Evolutionary conservation across 1,284 basidiomycete genomes (phyloP), one percentile per base, ranked within the genome.

Genomic region (Pseudozyma hubeiensis): DNA sequence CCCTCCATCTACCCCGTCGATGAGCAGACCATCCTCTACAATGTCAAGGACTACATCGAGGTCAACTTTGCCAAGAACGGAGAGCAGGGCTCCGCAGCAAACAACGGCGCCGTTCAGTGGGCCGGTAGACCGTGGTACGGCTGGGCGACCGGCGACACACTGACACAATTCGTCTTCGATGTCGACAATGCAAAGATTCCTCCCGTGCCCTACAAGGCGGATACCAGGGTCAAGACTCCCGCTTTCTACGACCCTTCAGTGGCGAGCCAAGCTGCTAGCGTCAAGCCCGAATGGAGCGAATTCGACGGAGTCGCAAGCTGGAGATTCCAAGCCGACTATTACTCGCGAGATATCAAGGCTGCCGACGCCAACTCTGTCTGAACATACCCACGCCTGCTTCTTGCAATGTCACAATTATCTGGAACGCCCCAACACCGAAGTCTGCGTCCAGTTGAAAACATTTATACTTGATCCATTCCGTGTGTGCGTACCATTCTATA

Each of bases 91-190:
- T 63, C 71, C 8, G 63, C 54, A 14, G 52, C 55, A 10, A 50
- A 47, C 33, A 66, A 69, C 41, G 71, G 52, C 16, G 65, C 66
- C 0, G 47, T 64, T 3, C 53, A 51, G 47, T 70, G 67, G 72
- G 57, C 67, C 2, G 56, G 67, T 16, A 34, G 64, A 34, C 72
- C 72, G 4, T 75, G 72, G 72, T 75, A 66, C 49, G 72, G 72
- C 1, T 65, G 71, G 65, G 41, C 49, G 14, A 66, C 57, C n/a
- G 60, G 65, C 2, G 66, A 69, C 14, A 64, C 65, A 1, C n/a
- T 70, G 41, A 67, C 57, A 4, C 73, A 71, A 45, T 75, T 75
- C 39, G 51, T 64, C 16, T 75, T 71, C 19, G 64, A 75, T 33
- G 11, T 29, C 11, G 47, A 54, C 16, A 45, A 64, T 30, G 35